A percentile compares a stretch with the other conserved stretches of the same genome.
Conservation (phyloP, 257 asterid genomes). For the Scutellaria barbata region DNA sequence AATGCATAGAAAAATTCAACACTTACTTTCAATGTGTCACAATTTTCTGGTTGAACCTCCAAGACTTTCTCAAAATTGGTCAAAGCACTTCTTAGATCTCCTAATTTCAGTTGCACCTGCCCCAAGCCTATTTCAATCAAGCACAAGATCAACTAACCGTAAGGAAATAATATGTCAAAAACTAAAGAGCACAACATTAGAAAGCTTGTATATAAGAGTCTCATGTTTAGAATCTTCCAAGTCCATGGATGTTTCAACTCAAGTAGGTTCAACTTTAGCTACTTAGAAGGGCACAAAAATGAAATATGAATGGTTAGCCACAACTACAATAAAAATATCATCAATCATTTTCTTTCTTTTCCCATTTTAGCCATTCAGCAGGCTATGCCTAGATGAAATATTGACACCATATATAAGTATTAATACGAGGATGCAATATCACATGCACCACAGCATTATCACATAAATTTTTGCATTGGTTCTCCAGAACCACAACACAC, state of each 20-base stretch:
- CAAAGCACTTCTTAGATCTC: constrained; percentile 83
- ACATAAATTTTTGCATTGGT: no score
- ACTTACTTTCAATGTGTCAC: constrained; percentile 66
- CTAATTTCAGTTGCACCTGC: constrained; percentile 73
- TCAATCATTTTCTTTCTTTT: constrained; percentile 4
- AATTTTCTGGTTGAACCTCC: constrained; percentile 94
- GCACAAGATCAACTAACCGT: constrained; percentile 25
- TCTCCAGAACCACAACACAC: no score
- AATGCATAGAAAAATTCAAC: constrained; percentile 20
- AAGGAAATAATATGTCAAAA: constrained; percentile 14
- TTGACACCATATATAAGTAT: constrained; percentile 12
- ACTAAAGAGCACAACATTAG: constrained; percentile 2
- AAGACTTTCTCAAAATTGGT: constrained; percentile 91
- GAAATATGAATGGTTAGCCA: constrained; percentile 2
- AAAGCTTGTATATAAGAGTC: constrained; percentile 19
- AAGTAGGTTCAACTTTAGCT: constrained; percentile 24
- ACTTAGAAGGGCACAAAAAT: constrained; percentile 4
- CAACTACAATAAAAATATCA: not conserved
- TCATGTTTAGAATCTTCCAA: constrained; percentile 10
- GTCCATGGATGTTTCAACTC: constrained; percentile 10
- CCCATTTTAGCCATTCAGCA: not conserved
- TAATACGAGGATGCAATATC: constrained; percentile 15
- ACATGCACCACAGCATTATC: not conserved
- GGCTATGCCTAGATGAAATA: constrained; percentile 15
- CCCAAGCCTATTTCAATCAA: constrained; percentile 75